A percentile compares a stretch with the other conserved stretches of the same genome.
Evolutionary conservation across 2,329 filamentous ascomycete species (phyloP).

Genomic region (Sporothrix mexicana): DNA sequence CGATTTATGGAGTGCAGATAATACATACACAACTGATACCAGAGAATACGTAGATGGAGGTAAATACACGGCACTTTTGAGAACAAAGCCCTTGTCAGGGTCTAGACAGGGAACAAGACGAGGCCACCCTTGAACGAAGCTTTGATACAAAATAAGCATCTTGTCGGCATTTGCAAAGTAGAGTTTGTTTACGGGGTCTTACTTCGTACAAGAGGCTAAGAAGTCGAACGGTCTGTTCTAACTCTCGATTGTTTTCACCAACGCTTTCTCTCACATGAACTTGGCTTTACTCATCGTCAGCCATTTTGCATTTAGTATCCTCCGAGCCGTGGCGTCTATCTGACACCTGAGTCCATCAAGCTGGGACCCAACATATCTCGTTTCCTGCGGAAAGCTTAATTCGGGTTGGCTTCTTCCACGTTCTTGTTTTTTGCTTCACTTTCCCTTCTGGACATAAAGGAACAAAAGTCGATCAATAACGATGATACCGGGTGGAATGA

Average conservation of each 20-base stretch:
- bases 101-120: not conserved
- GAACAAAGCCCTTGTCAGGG: not conserved
- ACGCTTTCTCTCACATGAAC: too few relatives aligned
- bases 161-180: not conserved
- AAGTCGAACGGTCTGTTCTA: not conserved
- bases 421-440: not conserved
- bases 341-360: not conserved
- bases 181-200: not conserved
- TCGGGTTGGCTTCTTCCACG: not conserved
- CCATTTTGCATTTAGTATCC: not conserved
- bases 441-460: not conserved
- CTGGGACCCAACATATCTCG: not conserved
- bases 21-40: constrained; percentile 7
- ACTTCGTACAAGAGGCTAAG: too few relatives aligned
- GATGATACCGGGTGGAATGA: not conserved
- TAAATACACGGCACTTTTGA: not conserved
- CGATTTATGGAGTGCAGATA: not conserved
- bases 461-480: constrained; percentile 16
- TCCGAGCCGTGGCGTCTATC: not conserved
- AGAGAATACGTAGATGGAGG: constrained; percentile 10
- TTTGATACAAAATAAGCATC: constrained; percentile 1
- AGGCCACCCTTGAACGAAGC: not conserved
- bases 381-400: not conserved
- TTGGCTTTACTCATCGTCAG: too few relatives aligned
- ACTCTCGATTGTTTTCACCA: not conserved